These are phyloP conservation scores for Amanita exitialis DNA, from an alignment of 768 basidiomycete species.

Conservation along the genomic window DNA sequence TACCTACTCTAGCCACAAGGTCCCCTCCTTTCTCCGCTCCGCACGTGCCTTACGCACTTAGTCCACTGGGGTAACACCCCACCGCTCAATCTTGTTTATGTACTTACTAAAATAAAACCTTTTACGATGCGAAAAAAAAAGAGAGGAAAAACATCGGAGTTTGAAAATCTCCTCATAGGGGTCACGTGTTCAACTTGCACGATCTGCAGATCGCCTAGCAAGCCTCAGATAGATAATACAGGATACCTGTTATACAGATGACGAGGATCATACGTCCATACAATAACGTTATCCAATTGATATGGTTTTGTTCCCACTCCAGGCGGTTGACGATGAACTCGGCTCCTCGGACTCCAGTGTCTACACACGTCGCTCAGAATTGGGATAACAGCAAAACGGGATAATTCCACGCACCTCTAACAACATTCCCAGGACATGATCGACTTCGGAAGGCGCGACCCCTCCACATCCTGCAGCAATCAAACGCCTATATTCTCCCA, in stretches of 20 bases:
- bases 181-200: too few species aligned
- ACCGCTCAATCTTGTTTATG: too few species aligned
- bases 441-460: slow-evolving; percentile 78
- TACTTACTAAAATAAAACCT: too few species aligned
- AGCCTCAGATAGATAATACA: background rate
- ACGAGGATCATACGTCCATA: background rate
- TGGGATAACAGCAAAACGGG: background rate
- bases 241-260: background rate
- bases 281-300: slow-evolving; percentile 17
- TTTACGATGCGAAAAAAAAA: too few species aligned
- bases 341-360: slow-evolving; percentile 79
- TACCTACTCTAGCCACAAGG: too few species aligned
- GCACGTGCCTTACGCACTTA: too few species aligned
- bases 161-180: too few species aligned
- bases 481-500: slow-evolving; percentile 81
- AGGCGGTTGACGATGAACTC: slow-evolving; percentile 43
- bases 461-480: slow-evolving; percentile 90
- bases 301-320: slow-evolving; percentile 29
- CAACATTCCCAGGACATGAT: slow-evolving; percentile 74
- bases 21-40: too few species aligned
- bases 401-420: slow-evolving; percentile 51
- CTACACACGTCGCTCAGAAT: slow-evolving; percentile 23
- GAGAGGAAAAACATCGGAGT: too few species aligned
- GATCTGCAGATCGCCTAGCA: too few species aligned
- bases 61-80: too few species aligned